phyloP scores from a whole-genome alignment of 2,329 filamentous ascomycete genomes.

The Talaromyces verruculosus region DNA sequence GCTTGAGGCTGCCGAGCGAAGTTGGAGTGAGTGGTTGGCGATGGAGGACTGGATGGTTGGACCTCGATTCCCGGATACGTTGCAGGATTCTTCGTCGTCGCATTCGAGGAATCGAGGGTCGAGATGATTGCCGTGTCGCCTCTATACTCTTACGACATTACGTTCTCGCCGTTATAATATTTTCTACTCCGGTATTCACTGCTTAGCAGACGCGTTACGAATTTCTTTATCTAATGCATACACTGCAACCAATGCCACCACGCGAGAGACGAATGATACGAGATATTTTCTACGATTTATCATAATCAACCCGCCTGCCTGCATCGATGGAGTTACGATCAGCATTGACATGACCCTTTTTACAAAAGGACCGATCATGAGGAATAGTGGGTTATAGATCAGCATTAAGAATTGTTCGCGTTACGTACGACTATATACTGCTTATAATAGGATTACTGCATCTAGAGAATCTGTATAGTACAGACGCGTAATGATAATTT shows the following conservation, averaged over 20 bases:
- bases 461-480: background rate
- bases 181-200: background rate
- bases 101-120: conserved; percentile 35
- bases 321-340: conserved; percentile 6
- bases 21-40: conserved; percentile 91
- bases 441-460: background rate
- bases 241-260: background rate
- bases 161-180: background rate
- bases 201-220: conserved; percentile 6
- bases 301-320: background rate
- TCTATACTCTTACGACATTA: background rate
- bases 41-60: conserved; percentile 99
- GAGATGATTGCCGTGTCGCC: conserved; percentile 26
- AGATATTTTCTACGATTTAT: background rate
- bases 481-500: conserved; percentile 4
- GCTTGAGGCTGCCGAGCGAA: conserved; percentile 76
- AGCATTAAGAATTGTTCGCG: background rate
- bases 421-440: background rate
- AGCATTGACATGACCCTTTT: background rate
- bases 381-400: background rate
- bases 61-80: conserved; percentile 63
- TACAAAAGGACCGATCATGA: background rate
- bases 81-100: conserved; percentile 41
- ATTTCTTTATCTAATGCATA: conserved; percentile 12
- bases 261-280: conserved; percentile 11